These are phyloP conservation scores for Chondrostereum purpureum DNA, from an alignment of 1,284 basidiomycete species.

Conservation along the genomic window DNA sequence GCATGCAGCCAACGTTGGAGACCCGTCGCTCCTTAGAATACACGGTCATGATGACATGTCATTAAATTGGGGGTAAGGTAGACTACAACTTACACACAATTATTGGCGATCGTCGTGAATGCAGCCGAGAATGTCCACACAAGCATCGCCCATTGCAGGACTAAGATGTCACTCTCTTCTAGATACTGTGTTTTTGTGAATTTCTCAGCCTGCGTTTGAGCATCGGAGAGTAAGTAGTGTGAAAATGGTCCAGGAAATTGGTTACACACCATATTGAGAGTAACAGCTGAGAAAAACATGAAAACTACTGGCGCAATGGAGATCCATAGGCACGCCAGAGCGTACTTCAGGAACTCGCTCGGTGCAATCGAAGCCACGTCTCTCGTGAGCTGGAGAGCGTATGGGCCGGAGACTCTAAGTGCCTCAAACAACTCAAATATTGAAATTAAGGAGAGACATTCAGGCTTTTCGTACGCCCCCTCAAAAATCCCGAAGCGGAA, in stretches of 20 bases:
- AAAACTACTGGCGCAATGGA: not conserved
- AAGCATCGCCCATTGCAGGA: not conserved
- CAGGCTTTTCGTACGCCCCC: conserved; percentile 1
- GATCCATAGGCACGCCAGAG: not conserved
- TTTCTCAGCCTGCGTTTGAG: not conserved
- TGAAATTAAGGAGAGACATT: not conserved
- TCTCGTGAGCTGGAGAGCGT: not conserved
- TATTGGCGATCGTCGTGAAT: not conserved
- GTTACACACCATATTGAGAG: not conserved
- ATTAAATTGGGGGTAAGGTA: not conserved
- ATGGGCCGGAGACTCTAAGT: not conserved
- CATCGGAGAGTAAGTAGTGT: not conserved
- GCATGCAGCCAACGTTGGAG: not conserved
- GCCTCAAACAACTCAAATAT: not conserved
- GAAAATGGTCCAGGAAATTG: not conserved
- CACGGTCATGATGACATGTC: not conserved
- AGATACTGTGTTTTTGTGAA: not conserved
- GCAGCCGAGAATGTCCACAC: not conserved
- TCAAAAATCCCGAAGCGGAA: not conserved
- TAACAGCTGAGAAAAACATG: not conserved
- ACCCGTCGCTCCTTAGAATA: too few relatives aligned
- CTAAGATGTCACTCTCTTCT: not conserved
- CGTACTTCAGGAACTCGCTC: not conserved
- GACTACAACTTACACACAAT: not conserved
- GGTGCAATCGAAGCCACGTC: not conserved